Base-by-base conservation (phyloP, 2,329 filamentous ascomycete genomes). In the Nemania sp. region DNA sequence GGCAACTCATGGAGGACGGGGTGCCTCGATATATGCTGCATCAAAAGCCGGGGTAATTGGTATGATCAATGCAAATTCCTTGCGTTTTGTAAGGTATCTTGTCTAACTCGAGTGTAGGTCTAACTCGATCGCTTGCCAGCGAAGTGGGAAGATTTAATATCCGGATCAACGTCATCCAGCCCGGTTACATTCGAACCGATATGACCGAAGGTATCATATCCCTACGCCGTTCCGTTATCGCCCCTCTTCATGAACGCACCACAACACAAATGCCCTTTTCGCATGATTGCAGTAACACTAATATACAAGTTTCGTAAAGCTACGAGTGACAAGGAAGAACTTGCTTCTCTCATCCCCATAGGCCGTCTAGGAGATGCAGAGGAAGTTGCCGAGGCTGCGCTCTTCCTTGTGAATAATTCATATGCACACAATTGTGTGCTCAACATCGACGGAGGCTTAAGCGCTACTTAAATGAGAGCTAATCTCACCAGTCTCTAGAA, bases 371-470 rank as follows among this genome's bases (percentile, higher is more conserved):
- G 89, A 14, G 73, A 75, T 28, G 76, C 81, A 6, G 77, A 82
- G 22, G 91, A 96, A 69, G 82, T 95, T 26, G 90, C 91, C n/a
- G 85, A 92, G 66, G 90, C 91, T 49, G 89, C 88, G 41, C 67
- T 87, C 23, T 96, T 95, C 70, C 78, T 96, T 14, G 87, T 83
- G 24, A 79, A 80, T 41, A 96, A 94, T 70, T 75, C 82, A 58
- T 96, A 93, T 72, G 89, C 90, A 51, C 93, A 93, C 70, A 95
- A 95, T 61, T 94, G 90, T 69, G 80, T 92, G 45, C 77, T 96
- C 46, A 94, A 92, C 69, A 77, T 96, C 23, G 91, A 96, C 71
- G 91, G 91, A 14, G 91, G 91, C 1, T 70, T 95, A 61, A 91
- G 88, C 70, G 89, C 88, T 45, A 72, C 72, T 63, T 89, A 68